These are phyloP conservation scores for Sordariomycetes sp. DNA, from an alignment of 2,329 filamentous ascomycete species.

Conservation along the genomic window DNA sequence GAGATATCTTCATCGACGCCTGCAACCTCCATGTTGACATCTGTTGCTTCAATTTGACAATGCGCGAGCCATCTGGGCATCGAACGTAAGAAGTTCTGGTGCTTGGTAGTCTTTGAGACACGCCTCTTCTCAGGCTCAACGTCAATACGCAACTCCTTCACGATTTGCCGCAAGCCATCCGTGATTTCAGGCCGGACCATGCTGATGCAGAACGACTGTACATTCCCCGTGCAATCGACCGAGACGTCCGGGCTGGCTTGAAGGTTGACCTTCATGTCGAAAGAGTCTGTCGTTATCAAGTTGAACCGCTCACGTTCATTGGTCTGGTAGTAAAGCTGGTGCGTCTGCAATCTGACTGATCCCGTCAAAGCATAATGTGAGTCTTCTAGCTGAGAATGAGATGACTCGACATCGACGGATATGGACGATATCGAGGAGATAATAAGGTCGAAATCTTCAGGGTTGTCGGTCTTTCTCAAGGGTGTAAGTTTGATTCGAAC, in stretches of 20 bases:
- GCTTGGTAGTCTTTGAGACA: constrained; percentile 36
- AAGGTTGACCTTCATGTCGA: constrained; percentile 79
- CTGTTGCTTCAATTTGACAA: constrained; percentile 75
- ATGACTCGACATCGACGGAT: constrained; percentile 87
- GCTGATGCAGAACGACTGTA: constrained; percentile 82
- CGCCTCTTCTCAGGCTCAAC: constrained; percentile 51
- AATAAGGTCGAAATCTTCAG: constrained; percentile 86
- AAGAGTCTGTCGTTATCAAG: constrained; percentile 75
- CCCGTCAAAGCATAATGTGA: constrained; percentile 81
- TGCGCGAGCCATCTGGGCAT: constrained; percentile 79
- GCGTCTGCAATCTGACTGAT: constrained; percentile 73
- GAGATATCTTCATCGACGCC: constrained; percentile 81
- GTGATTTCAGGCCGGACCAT: constrained; percentile 89
- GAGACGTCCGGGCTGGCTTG: constrained; percentile 79
- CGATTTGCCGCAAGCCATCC: constrained; percentile 84
- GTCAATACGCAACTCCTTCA: constrained; percentile 69
- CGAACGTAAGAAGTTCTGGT: constrained; percentile 64
- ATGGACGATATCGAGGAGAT: constrained; percentile 93
- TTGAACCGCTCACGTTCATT: constrained; percentile 75
- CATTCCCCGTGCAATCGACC: constrained; percentile 67
- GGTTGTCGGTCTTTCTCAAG: constrained; percentile 52
- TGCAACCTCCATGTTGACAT: constrained; percentile 85
- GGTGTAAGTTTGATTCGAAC: constrained; percentile 81
- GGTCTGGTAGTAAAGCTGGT: constrained; percentile 92
- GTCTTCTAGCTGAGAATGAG: constrained; percentile 78